Conservation (phyloP, 2,329 filamentous ascomycete genomes). For the Aspergillus melleus region DNA sequence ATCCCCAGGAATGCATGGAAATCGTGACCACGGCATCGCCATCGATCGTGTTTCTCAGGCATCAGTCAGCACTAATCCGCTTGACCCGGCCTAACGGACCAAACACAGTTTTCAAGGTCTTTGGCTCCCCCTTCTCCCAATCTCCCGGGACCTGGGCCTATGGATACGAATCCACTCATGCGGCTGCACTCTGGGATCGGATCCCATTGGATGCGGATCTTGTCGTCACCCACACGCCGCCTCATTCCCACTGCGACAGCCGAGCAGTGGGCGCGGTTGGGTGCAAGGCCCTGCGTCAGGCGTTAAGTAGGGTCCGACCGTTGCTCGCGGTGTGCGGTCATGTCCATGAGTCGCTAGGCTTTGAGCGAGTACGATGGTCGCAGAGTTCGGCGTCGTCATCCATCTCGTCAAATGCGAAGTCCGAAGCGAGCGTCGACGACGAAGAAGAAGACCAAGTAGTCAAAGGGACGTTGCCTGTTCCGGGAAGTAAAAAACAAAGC, state of each 20-base stretch:
- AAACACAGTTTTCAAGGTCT: slow-evolving; percentile 54
- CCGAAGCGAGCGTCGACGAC: not conserved
- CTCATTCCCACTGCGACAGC: slow-evolving; percentile 51
- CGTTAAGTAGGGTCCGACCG: slow-evolving; percentile 51
- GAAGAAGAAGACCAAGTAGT: slow-evolving; percentile 12
- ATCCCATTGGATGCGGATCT: slow-evolving; percentile 55
- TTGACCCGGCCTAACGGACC: slow-evolving; percentile 48
- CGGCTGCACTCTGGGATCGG: slow-evolving; percentile 47
- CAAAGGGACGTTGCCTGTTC: slow-evolving; percentile 38
- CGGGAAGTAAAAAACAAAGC: slow-evolving; percentile 55
- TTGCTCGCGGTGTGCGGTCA: slow-evolving; percentile 59
- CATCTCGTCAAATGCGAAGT: not conserved
- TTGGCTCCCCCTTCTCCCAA: slow-evolving; percentile 58
- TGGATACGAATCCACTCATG: slow-evolving; percentile 49
- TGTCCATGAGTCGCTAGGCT: slow-evolving; percentile 58
- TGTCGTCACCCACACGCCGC: slow-evolving; percentile 59
- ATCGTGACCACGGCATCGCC: slow-evolving; percentile 42
- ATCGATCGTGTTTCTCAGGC: slow-evolving; percentile 54
- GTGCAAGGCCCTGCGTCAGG: slow-evolving; percentile 49
- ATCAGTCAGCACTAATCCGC: slow-evolving; percentile 47
- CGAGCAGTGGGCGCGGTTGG: slow-evolving; percentile 41
- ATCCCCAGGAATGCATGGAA: slow-evolving; percentile 45
- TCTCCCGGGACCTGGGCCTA: slow-evolving; percentile 55
- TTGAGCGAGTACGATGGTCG: slow-evolving; percentile 52
- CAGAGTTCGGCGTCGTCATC: slow-evolving; percentile 1